phyloP scores from a whole-genome alignment of 164 flowering plant genomes.

The Umbellularia californica region DNA sequence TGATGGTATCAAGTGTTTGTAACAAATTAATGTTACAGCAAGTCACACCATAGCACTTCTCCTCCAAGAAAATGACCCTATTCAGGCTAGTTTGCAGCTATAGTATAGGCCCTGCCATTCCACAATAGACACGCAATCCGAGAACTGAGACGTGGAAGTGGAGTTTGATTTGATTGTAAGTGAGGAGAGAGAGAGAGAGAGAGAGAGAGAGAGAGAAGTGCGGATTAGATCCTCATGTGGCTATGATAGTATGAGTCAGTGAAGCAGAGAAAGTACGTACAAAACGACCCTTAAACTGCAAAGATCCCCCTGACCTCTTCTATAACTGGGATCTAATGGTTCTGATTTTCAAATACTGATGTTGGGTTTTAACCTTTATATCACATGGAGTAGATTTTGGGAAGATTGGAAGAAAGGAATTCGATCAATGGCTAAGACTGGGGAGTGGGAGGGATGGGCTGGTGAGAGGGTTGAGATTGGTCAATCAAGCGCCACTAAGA shows the following conservation, averaged over 20 bases:
- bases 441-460: too few species aligned
- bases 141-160: constrained; percentile 1
- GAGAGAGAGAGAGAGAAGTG: neutral
- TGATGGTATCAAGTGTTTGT: too few species aligned
- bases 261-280: constrained; percentile 3
- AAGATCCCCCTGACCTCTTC: neutral
- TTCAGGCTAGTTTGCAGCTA: neutral
- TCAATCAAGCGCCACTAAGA: too few species aligned
- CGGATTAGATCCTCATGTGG: constrained; percentile 2
- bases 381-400: neutral
- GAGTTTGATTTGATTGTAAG: neutral
- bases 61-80: constrained; percentile 1
- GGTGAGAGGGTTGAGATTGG: too few species aligned
- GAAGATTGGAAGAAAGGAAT: too few species aligned
- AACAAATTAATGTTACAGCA: neutral
- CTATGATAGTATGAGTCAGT: neutral
- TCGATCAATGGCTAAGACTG: too few species aligned
- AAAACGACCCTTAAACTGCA: neutral
- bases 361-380: neutral
- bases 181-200: neutral
- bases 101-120: neutral
- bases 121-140: neutral
- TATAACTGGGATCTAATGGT: neutral
- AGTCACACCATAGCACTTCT: neutral
- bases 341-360: neutral